Base-by-base conservation (phyloP, 148 eudicot species). In the Talinum fruticosum region DNA sequence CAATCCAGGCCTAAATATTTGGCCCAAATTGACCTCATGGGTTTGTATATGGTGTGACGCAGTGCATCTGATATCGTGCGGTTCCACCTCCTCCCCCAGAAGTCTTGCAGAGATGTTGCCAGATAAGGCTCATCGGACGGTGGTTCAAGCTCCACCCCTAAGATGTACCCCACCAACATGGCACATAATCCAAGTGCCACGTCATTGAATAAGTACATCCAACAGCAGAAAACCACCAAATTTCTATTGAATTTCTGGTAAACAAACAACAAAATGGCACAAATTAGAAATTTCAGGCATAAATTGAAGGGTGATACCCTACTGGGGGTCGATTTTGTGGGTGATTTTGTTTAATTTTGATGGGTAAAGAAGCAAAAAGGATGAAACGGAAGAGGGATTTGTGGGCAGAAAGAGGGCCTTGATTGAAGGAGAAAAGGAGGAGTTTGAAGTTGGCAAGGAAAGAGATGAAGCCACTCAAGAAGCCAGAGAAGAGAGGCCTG, bases 51-150 rank as follows among this genome's bases (percentile, higher is more conserved):
- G 0, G 80, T 81, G n/a, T 54, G 77, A 0, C 76, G 84, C 44
- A 87, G 71, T 23, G 76, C 76, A 6, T 73, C 71, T 0, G 85
- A 29, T 0, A 78, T 80, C 81, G 81, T 79, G 13, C 79, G 71
- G 59, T 87, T 87, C 90, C 89, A 86, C 76, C 89, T 84, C 32
- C 74, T 69, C 1, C 90, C 86, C 90, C 90, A 85, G 64, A 87
- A 87, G 16, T 87, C 85, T 68, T 85, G 86, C 3, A 87, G 71
- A 0, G 88, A 87, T 0, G 88, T 87, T 2, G 88, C 76, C 10
- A 85, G 30, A 37, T 81, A 82, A 3, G 88, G 88, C 64, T 85
- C 82, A 28, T 82, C 8, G 61, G 83, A 87, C 24, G 66, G 86
- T 1, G 83, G 77, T 34, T 80, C 85, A 19, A 88, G 79, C 78